These are phyloP conservation scores for Odontarrhena argentea DNA, from an alignment of 345 rosid genomes.

Conservation along the genomic window DNA sequence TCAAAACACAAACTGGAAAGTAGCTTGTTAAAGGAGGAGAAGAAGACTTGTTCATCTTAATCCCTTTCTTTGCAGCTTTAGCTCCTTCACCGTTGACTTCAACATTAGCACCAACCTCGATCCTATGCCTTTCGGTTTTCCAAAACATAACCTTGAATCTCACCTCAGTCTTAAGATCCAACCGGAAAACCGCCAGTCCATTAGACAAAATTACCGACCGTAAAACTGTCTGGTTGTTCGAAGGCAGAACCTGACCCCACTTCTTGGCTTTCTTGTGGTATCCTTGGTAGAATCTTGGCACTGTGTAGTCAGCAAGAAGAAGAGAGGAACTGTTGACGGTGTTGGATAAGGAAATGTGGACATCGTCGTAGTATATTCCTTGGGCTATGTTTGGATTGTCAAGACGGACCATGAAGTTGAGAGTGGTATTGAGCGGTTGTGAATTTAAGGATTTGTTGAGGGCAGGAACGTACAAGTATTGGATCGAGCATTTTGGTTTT, in stretches of 20 bases:
- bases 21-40: constrained; percentile 22
- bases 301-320: not conserved
- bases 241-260: constrained; percentile 21
- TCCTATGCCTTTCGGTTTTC: constrained; percentile 54
- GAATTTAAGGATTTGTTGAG: constrained; percentile 41
- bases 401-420: not conserved
- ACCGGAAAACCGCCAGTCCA: constrained; percentile 50
- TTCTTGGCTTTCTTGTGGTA: constrained; percentile 57
- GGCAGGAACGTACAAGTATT: not conserved
- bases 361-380: too few species aligned
- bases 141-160: constrained; percentile 64
- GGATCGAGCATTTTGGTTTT: too few species aligned
- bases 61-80: constrained; percentile 29
- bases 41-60: constrained; percentile 51
- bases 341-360: too few species aligned
- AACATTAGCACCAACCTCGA: constrained; percentile 47
- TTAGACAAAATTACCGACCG: constrained; percentile 40
- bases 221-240: constrained; percentile 40
- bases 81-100: constrained; percentile 30
- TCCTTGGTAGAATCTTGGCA: constrained; percentile 49
- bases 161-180: constrained; percentile 66
- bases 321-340: too few species aligned
- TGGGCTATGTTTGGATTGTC: too few species aligned
- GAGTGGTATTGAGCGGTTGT: constrained; percentile 12
- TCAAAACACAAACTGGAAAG: constrained; percentile 18